These are phyloP conservation scores for Kernera saxatilis DNA, from an alignment of 345 rosid species.

Conservation along the genomic window DNA sequence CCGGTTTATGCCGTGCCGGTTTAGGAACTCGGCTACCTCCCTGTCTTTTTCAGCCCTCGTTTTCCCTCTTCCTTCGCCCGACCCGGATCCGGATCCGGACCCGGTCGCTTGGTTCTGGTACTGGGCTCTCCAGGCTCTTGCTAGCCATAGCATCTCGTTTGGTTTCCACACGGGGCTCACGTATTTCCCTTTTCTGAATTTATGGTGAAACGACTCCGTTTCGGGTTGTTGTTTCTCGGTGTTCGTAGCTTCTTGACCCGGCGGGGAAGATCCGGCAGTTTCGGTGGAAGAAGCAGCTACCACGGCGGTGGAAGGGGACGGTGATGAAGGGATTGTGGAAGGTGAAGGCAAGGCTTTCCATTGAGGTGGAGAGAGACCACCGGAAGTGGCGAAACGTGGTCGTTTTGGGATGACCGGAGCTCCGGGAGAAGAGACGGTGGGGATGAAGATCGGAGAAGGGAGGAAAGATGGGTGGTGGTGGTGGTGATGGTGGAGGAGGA, in stretches of 20 bases:
- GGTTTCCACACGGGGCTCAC: constrained; percentile 99
- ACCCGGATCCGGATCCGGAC: constrained; percentile 35
- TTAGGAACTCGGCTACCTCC: constrained; percentile 87
- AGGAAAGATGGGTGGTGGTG: constrained; percentile 44
- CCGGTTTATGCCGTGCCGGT: constrained; percentile 70
- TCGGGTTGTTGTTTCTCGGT: constrained; percentile 47
- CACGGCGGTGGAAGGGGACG: constrained; percentile 30
- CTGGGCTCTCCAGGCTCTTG: constrained; percentile 89
- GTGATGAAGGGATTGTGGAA: constrained; percentile 43
- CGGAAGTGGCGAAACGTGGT: constrained; percentile 45
- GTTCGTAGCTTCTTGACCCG: constrained; percentile 55
- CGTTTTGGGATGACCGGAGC: constrained; percentile 62
- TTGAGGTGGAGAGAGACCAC: constrained; percentile 39
- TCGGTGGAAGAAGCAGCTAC: constrained; percentile 73
- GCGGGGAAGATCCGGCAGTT: constrained; percentile 68
- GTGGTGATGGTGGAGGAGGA: constrained; percentile 26
- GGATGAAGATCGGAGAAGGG: constrained; percentile 54
- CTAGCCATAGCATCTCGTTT: constrained; percentile 92
- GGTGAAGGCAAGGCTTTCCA: constrained; percentile 79
- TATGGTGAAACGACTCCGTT: constrained; percentile 48
- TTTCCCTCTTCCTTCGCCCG: constrained; percentile 60
- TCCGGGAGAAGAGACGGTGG: constrained; percentile 41
- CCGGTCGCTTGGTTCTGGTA: constrained; percentile 45
- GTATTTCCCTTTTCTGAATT: constrained; percentile 83
- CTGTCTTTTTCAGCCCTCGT: constrained; percentile 92